These are phyloP conservation scores for Poteriospumella lacustris DNA, from an alignment of 108 stramenopile species.

Conservation along the genomic window DNA sequence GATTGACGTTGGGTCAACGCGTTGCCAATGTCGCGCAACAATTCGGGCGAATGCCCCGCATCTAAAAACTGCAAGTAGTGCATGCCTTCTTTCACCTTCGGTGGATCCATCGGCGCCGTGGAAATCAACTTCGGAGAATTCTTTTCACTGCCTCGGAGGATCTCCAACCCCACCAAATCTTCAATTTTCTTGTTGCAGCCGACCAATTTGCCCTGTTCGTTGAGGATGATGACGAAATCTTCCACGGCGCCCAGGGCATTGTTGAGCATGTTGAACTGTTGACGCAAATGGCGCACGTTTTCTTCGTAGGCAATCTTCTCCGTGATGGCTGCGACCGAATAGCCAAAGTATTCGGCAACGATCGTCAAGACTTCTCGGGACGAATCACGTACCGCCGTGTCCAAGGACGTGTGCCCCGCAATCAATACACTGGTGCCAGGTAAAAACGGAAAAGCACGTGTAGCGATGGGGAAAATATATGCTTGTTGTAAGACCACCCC, in stretches of 20 bases:
- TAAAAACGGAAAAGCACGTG: neutral
- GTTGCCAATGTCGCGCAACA: neutral
- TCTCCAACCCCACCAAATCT: neutral
- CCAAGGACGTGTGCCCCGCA: neutral
- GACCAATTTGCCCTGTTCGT: neutral
- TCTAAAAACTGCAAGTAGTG: neutral
- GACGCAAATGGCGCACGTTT: neutral
- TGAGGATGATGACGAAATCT: neutral
- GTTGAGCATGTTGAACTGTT: neutral
- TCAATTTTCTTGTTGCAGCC: neutral
- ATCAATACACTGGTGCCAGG: neutral
- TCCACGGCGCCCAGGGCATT: neutral
- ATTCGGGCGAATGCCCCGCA: neutral
- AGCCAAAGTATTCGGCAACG: neutral
- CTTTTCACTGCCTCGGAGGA: neutral
- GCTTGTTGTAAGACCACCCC: neutral
- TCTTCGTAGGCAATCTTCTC: neutral
- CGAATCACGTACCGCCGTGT: neutral
- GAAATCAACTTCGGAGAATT: too few relatives aligned
- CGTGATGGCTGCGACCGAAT: neutral
- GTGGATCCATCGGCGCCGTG: neutral
- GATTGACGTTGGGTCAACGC: neutral
- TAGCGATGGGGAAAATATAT: neutral
- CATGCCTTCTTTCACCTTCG: neutral
- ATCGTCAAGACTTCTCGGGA: neutral